Base-by-base conservation (phyloP, 305 asterid species). In the Fraxinus latifolia region DNA sequence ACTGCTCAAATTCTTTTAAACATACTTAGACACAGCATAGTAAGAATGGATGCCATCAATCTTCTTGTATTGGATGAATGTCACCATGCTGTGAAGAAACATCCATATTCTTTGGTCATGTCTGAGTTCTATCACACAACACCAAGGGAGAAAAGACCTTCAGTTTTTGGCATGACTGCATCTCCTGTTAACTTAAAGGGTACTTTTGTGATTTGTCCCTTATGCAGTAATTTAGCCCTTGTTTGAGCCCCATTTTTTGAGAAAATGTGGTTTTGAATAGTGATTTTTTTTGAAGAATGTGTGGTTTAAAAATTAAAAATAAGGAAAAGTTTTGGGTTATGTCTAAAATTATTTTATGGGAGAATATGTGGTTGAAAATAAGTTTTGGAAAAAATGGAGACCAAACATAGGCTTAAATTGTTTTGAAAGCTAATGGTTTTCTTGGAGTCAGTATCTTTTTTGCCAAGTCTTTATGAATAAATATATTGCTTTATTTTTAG, bases 61-160 rank as follows among this genome's bases (percentile, higher is more conserved):
- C 98, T 96, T 82, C 97, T 96, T 83, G 92, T 96, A 86, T 86
- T 96, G 92, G 99, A 96, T 27, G 99, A 96, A 87, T 96, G 99
- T 73, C 99, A 96, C 90, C 99, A 96, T 93, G 99, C 99, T 83
- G 99, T 96, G 86, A 96, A 96, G 93, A 96, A 96, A 85, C 99
- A 96, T 86, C 99, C 99, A 19, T 96, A 94, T 85, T 96, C 99
- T 81, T 86, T 96, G 82, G 99, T 96, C 84, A 96, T 96, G 99
- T 96, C 98, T 33, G 98, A 96, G 89, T 96, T 96, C 90, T 96
- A 96, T 87, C 98, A 96, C 86, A 93, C 96, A 50, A 92, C 97
- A 44, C 91, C 90, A 29, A 93, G 91, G 91, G 98, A 89, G 87
- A 94, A 91, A 89, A 90, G 99, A 83, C 99, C 99, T 77, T 90